Conservation (phyloP, 768 basidiomycete species). For the Suillus brevipes region DNA sequence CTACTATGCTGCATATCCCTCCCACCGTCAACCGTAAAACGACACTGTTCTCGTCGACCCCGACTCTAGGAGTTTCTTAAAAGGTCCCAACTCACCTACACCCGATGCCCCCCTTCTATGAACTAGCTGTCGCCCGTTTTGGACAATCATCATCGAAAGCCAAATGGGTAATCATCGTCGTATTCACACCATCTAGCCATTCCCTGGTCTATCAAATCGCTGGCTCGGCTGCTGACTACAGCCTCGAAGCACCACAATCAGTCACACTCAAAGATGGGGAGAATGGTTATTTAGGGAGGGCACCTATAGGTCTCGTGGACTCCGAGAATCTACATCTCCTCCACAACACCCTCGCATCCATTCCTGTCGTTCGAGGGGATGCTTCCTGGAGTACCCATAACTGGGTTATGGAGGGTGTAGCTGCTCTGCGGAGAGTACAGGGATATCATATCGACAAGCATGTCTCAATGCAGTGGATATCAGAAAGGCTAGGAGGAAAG, state of each 20-base stretch:
- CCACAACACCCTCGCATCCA: slow-evolving; percentile 28
- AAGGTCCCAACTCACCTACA: slow-evolving; percentile 1
- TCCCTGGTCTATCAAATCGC: slow-evolving; percentile 34
- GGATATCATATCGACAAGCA: slow-evolving; percentile 32
- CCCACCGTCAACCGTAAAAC: slow-evolving; percentile 12
- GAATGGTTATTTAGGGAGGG: slow-evolving; percentile 25
- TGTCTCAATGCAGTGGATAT: slow-evolving; percentile 30
- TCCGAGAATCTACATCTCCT: slow-evolving; percentile 29
- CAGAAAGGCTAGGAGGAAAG: slow-evolving; percentile 28
- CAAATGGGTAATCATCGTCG: slow-evolving; percentile 29
- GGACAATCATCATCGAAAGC: slow-evolving; percentile 20
- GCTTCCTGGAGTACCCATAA: slow-evolving; percentile 28
- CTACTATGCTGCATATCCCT: slow-evolving; percentile 11
- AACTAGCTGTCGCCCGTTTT: slow-evolving; percentile 32
- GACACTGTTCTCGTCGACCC: background rate
- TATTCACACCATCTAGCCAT: slow-evolving; percentile 29
- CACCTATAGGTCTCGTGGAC: slow-evolving; percentile 27
- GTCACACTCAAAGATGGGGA: slow-evolving; percentile 33
- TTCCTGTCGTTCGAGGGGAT: slow-evolving; percentile 28
- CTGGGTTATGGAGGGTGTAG: slow-evolving; percentile 35
- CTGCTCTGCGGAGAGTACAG: slow-evolving; percentile 27
- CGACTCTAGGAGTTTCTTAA: background rate
- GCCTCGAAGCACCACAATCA: slow-evolving; percentile 33
- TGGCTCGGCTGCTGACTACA: slow-evolving; percentile 29
- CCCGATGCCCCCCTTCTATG: slow-evolving; percentile 35